Conservation (phyloP, 495 filamentous ascomycete species). For the Viridothelium virens region DNA sequence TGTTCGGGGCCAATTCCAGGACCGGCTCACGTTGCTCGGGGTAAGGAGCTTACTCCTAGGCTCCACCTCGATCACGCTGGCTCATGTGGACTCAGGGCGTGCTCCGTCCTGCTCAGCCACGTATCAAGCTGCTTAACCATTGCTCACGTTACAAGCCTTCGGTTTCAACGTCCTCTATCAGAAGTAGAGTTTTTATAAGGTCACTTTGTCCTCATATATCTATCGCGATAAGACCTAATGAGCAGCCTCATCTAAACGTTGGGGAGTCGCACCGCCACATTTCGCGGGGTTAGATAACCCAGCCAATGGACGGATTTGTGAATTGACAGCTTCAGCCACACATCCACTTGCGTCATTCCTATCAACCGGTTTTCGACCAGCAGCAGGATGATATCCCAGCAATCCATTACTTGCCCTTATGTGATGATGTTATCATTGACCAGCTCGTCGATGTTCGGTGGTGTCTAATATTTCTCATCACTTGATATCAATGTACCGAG, state of each 20-base stretch:
- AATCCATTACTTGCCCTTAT: neutral
- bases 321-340: constrained; percentile 7
- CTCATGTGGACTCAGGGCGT: neutral
- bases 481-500: neutral
- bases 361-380: neutral
- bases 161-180: neutral
- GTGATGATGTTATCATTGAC: neutral
- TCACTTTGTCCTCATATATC: constrained; percentile 12
- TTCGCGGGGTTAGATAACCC: neutral
- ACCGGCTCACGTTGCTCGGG: neutral
- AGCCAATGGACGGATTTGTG: neutral
- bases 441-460: neutral
- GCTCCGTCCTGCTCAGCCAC: neutral
- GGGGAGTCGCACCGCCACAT: neutral
- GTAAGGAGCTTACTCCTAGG: neutral
- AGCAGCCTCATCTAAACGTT: neutral
- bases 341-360: constrained; percentile 1
- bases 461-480: neutral
- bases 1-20: neutral
- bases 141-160: constrained; percentile 12
- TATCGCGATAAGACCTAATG: neutral
- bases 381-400: neutral
- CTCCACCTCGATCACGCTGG: neutral
- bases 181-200: constrained; percentile 10
- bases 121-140: constrained; percentile 4